Conservation (phyloP, 2,329 filamentous ascomycete genomes). For the Penicillium sp. region DNA sequence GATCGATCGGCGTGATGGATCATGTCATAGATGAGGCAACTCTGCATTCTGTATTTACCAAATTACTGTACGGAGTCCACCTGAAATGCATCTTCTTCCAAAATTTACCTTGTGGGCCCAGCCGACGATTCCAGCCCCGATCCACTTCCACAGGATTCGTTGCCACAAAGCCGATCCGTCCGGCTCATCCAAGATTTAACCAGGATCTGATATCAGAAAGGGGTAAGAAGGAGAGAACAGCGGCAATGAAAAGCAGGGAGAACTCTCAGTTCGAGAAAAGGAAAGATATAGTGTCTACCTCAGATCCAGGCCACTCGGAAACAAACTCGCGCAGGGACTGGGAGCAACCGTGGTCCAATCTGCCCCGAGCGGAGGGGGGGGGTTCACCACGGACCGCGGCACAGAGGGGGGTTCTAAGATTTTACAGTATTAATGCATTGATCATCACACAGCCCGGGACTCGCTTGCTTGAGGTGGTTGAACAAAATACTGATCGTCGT, state of each 20-base stretch:
- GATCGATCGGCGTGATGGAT: conserved; percentile 8
- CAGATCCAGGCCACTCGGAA: not conserved
- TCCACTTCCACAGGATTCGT: conserved; percentile 10
- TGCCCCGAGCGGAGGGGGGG: not conserved
- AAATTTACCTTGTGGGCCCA: conserved; percentile 14
- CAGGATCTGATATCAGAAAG: conserved; percentile 14
- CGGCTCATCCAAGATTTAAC: conserved; percentile 5
- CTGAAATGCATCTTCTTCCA: not conserved
- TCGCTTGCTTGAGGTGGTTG: conserved; percentile 1
- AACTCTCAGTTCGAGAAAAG: not conserved
- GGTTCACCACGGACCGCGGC: conserved; percentile 7
- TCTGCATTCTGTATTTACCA: not conserved
- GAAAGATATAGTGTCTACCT: not conserved
- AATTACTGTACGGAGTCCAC: not conserved
- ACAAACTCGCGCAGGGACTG: not conserved
- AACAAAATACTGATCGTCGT: conserved; percentile 18
- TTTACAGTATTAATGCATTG: conserved; percentile 3
- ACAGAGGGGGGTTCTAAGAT: not conserved
- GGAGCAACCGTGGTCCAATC: conserved; percentile 4
- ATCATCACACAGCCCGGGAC: conserved; percentile 11
- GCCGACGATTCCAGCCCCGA: not conserved
- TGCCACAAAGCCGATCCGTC: conserved; percentile 13
- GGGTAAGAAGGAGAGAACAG: not conserved
- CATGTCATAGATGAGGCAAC: conserved; percentile 1
- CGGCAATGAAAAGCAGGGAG: not conserved